Base-by-base conservation (phyloP, 805 yeast species). In the Wickerhamomyces chambardii region DNA sequence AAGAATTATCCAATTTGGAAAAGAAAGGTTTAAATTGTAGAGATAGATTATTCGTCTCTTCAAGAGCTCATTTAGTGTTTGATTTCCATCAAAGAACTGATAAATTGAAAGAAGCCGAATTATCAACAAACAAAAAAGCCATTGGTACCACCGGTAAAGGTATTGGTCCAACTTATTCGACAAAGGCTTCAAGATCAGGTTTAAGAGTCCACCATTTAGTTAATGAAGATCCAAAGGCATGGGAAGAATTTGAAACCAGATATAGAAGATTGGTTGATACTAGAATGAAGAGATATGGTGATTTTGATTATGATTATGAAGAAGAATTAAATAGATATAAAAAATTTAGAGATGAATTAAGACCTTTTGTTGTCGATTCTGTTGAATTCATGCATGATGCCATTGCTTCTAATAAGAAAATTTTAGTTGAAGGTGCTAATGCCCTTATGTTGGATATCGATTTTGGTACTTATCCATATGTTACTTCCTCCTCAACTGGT, bases 141-240 rank as follows among this genome's bases (percentile, higher is more conserved):
- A 90, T 92, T 51, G 98, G 98, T 50, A 92, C 98, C 43, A 92
- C 98, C 26, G 97, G 97, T 56, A 92, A 92, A 59, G 98, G 98
- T 63, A 92, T 92, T 53, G 98, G 98, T 39, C 98, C 98, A 51
- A 83, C 98, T 30, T 92, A 92, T 60, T 81, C 97, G 18, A 87
- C 98, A 44, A 92, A 92, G 68, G 95, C 95, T 34, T 82, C 95
- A 14, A 81, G 98, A 65, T 86, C 97, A 16, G 98, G 98, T 55
- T 70, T 92, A 49, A 77, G 98, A 64, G 94, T 92, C 37, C 98
- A 92, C 66, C 97, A 92, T 68, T 73, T 92, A 53, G 92, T 87
- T 29, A 78, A 84, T 46, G 83, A 84, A 50, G 89, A 84, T 55
- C 89, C 87, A 14, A 89, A 78, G 43, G 84, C 95, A 14, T 92